Percentiles rank a stretch among this genome's conserved stretches.
Evolutionary conservation across 257 asterid genomes (phyloP).

Genomic region (Solanum gandarillasii): DNA sequence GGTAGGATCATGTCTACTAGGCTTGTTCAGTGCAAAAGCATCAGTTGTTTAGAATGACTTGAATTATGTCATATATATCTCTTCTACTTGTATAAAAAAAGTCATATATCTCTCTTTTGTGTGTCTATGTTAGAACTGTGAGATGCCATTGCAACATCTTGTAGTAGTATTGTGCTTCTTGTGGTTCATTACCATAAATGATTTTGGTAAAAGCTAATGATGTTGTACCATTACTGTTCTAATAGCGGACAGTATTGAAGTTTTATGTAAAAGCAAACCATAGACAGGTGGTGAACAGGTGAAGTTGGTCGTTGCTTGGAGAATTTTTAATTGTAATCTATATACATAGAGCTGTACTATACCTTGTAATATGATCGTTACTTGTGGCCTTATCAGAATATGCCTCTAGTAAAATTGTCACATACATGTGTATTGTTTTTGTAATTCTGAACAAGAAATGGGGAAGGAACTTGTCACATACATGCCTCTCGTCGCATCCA

Average conservation of each 20-base stretch:
- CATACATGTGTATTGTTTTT: not conserved
- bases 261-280: not conserved
- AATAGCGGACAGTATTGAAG: not conserved
- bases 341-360: not conserved
- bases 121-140: not conserved
- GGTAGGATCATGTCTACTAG: not conserved
- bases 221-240: not conserved
- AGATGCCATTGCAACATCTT: not conserved
- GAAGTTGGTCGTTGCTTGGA: not conserved
- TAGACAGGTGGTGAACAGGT: not conserved
- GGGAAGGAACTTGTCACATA: not conserved
- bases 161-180: not conserved
- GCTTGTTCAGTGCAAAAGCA: not conserved
- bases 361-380: not conserved
- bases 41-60: not conserved
- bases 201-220: not conserved
- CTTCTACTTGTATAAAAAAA: not conserved
- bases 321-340: not conserved
- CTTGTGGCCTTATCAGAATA: not conserved
- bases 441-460: not conserved
- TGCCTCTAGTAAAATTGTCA: not conserved
- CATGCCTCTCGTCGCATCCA: no score
- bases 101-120: not conserved
- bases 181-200: not conserved
- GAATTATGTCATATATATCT: not conserved